These are phyloP conservation scores for Collybia nuda DNA, from an alignment of 768 basidiomycete genomes.

Conservation along the genomic window DNA sequence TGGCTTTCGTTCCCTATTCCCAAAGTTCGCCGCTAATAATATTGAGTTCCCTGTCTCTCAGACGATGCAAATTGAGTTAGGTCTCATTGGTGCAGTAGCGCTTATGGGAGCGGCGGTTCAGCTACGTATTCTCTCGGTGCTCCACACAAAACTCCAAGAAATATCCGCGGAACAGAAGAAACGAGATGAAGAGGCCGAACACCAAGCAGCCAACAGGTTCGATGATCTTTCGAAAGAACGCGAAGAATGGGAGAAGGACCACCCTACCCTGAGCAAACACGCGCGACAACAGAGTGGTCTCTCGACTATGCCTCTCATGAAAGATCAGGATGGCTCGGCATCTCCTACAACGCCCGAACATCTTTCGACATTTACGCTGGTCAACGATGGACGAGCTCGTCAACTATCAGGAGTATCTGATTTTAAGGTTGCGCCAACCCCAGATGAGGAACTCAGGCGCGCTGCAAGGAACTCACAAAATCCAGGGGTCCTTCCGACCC, in stretches of 20 bases:
- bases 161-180: conserved; percentile 73
- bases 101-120: conserved; percentile 91
- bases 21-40: conserved; percentile 64
- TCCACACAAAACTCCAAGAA: conserved; percentile 78
- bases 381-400: conserved; percentile 53
- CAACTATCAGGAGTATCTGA: conserved; percentile 72
- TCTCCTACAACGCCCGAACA: conserved; percentile 50
- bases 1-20: conserved; percentile 80
- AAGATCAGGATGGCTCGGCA: conserved; percentile 50
- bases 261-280: conserved; percentile 64
- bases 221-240: conserved; percentile 65
- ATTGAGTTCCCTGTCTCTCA: conserved; percentile 84
- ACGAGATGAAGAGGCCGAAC: conserved; percentile 74
- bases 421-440: conserved; percentile 60
- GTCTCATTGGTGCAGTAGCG: conserved; percentile 79
- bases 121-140: conserved; percentile 77
- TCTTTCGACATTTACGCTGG: conserved; percentile 49
- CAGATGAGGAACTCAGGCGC: conserved; percentile 56
- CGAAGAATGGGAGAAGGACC: conserved; percentile 85
- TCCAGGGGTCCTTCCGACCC: conserved; percentile 59
- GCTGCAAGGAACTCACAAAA: conserved; percentile 49
- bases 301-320: conserved; percentile 67
- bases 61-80: conserved; percentile 92
- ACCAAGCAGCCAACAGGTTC: conserved; percentile 70
- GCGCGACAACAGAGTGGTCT: conserved; percentile 62